phyloP scores from a whole-genome alignment of 2,329 filamentous ascomycete species.

The Stagonosporopsis chrysanthemi region DNA sequence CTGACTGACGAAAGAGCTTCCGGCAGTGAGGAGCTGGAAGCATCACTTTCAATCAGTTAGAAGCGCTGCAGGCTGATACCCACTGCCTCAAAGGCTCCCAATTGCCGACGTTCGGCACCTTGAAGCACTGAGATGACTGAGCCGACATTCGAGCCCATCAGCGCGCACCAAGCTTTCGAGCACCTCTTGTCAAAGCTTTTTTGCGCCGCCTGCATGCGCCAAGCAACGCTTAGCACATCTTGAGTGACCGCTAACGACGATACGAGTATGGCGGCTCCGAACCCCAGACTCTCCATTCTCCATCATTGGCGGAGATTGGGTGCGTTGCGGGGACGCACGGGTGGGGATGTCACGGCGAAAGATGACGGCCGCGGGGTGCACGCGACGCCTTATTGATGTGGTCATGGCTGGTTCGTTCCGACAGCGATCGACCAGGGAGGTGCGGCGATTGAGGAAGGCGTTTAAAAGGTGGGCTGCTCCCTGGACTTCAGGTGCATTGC shows the following conservation, averaged over 20 bases:
- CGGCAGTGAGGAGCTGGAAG: background rate
- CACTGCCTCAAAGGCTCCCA: background rate
- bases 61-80: background rate
- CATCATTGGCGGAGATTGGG: constrained; percentile 4
- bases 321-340: constrained; percentile 8
- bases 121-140: background rate
- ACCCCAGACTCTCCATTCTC: constrained; percentile 5
- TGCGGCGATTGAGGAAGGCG: constrained; percentile 3
- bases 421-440: background rate
- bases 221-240: constrained; percentile 30
- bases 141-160: constrained; percentile 3
- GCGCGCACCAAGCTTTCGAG: constrained; percentile 26
- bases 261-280: background rate
- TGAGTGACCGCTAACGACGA: constrained; percentile 3
- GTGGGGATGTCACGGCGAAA: constrained; percentile 25
- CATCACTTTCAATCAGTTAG: background rate
- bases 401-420: background rate
- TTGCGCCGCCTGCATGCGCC: constrained; percentile 6
- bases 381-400: constrained; percentile 4
- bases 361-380: constrained; percentile 17
- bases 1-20: background rate
- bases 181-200: constrained; percentile 29
- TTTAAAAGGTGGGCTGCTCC: constrained; percentile 16
- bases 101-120: background rate
- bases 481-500: background rate